Conservation (phyloP, 2,329 filamentous ascomycete genomes). For the Trichoderma sp. region DNA sequence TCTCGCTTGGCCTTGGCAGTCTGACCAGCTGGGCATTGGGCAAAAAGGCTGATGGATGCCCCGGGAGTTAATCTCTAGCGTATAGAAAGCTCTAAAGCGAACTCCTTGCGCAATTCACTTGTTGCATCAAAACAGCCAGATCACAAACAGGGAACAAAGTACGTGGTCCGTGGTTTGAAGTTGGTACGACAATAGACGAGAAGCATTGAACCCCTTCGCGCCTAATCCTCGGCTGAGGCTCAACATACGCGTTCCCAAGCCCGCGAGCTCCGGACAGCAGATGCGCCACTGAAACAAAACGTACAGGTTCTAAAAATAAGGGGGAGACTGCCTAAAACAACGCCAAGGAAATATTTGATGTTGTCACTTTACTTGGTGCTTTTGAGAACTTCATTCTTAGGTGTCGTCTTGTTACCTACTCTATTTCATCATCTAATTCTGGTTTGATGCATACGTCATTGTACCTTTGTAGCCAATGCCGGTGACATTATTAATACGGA, state of each 20-base stretch:
- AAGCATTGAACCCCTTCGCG: not conserved
- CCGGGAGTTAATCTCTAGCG: not conserved
- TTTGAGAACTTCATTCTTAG: not conserved
- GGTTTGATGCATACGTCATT: slow-evolving; percentile 2
- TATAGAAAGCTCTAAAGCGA: not conserved
- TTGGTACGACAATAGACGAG: not conserved
- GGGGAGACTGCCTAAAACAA: not conserved
- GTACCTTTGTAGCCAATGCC: not conserved
- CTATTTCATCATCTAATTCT: not conserved
- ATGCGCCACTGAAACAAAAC: not conserved
- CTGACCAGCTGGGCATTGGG: not conserved
- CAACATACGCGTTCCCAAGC: not conserved
- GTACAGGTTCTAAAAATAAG: not conserved
- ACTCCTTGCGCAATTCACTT: not conserved
- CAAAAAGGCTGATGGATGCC: not conserved
- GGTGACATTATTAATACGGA: not conserved
- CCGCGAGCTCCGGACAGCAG: not conserved
- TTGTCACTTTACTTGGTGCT: not conserved
- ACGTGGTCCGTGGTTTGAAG: not conserved
- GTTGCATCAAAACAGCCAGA: not conserved
- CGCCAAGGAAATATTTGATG: not conserved
- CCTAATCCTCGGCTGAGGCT: slow-evolving; percentile 18
- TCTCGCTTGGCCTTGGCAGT: slow-evolving; percentile 8
- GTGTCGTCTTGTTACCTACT: not conserved
- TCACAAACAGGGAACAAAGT: not conserved